Base-by-base conservation (phyloP, 495 filamentous ascomycete genomes). In the Aspergillus mulundensis region DNA sequence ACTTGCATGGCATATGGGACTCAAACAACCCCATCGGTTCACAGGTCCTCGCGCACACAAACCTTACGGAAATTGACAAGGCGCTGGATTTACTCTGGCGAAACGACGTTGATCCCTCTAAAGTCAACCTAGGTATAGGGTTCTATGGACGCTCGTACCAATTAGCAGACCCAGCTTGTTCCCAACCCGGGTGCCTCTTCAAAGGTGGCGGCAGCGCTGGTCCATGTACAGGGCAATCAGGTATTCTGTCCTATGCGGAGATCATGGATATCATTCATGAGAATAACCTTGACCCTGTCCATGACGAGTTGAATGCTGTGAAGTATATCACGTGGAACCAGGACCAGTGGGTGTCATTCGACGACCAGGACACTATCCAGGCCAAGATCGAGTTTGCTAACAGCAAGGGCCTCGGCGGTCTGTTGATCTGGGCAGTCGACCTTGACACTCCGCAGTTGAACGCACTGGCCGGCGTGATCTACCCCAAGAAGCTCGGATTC, bases 1-100 rank as follows among this genome's bases (percentile, higher is more conserved):
- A 79, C 57, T 41, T 67, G 7, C 65, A 68, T 47, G 67, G 67
- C 14, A 39, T 60, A 0, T 70, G 67, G 67, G 67, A 70, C 50
- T 8, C 15, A 2, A 41, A 23, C 52, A 56, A 30, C 41, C 49
- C 21, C 50, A 49, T 49, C 18, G 34, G 44, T 14, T 19, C 38
- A 0, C 42, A 47, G 5, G 60, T 63, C 11, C 23, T 54, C 1
- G 58, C 56, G 12, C 82, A 85, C 53, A 81, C 81, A 0, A 84
- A 85, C 46, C 52, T 83, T 0, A 84, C 82, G 1, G 82, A 84
- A 62, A 84, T 85, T 42, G 54, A 81, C n/a, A 21, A 23, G 34
- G 56, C 58, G 3, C 38, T 61, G 12, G 23, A 60, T n/a, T 10
- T 61, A 0, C 70, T 69, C 0, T 20, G 78, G 5, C 59, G 82